Conservation (phyloP, 2,329 filamentous ascomycete species). For the Fusarium sp. region DNA sequence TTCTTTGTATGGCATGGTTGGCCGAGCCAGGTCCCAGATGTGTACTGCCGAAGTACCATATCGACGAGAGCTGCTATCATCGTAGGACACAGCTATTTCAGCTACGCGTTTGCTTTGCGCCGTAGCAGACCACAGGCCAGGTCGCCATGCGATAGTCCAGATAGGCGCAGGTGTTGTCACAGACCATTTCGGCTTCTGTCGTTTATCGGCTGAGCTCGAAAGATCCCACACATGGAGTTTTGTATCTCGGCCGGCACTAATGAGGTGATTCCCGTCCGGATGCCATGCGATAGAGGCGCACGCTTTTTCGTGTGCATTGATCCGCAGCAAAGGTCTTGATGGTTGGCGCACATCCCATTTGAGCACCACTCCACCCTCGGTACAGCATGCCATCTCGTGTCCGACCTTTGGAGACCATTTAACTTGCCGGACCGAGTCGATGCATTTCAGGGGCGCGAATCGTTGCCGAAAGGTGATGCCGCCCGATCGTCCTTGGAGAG, state of each 20-base stretch:
- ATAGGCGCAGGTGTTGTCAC: constrained; percentile 70
- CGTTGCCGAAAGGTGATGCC: constrained; percentile 60
- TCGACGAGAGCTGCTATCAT: constrained; percentile 62
- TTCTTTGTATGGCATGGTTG: constrained; percentile 73
- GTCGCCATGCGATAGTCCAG: constrained; percentile 68
- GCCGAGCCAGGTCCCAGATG: constrained; percentile 74
- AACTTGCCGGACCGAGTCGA: constrained; percentile 64
- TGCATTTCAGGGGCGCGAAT: constrained; percentile 52
- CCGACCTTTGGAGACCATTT: constrained; percentile 71
- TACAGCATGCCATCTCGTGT: constrained; percentile 70
- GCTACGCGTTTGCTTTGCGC: constrained; percentile 67
- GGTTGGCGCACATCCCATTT: constrained; percentile 72
- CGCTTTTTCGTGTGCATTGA: constrained; percentile 69
- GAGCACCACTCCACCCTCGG: constrained; percentile 67
- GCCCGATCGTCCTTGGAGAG: constrained; percentile 58
- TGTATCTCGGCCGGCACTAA: constrained; percentile 70
- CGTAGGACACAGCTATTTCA: constrained; percentile 70
- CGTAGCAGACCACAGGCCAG: constrained; percentile 71
- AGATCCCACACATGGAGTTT: constrained; percentile 74
- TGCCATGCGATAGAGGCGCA: constrained; percentile 73
- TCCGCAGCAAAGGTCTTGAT: constrained; percentile 62
- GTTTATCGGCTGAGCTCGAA: constrained; percentile 66
- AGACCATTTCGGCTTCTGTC: constrained; percentile 71
- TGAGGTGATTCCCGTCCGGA: constrained; percentile 71
- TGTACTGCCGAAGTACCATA: constrained; percentile 68